Evolutionary conservation across 2,329 filamentous ascomycete genomes (phyloP).

Genomic region (Nectriaceae sp.): DNA sequence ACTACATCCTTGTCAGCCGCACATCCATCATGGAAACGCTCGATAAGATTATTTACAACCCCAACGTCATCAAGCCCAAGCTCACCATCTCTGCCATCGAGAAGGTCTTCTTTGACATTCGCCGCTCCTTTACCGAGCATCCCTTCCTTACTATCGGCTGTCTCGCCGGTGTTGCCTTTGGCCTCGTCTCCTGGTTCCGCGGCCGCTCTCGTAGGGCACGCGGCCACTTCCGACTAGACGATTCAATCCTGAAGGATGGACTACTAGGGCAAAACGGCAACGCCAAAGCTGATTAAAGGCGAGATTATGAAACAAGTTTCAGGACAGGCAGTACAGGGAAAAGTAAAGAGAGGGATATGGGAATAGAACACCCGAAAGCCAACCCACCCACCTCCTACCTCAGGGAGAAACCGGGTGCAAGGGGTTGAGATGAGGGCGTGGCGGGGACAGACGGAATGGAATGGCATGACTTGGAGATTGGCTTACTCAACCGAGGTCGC

Average conservation of each 20-base stretch:
- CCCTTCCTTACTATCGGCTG: slow-evolving; percentile 60
- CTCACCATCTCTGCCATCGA: slow-evolving; percentile 73
- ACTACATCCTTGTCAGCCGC: slow-evolving; percentile 84
- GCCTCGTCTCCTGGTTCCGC: slow-evolving; percentile 54
- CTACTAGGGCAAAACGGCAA: slow-evolving; percentile 52
- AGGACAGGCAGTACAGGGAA: slow-evolving; percentile 2
- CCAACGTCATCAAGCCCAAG: slow-evolving; percentile 73
- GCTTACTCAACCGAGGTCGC: neutral
- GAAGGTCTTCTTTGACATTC: slow-evolving; percentile 70
- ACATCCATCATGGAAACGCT: slow-evolving; percentile 90
- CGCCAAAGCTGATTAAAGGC: slow-evolving; percentile 36
- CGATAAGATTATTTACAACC: slow-evolving; percentile 67
- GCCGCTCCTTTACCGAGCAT: slow-evolving; percentile 59
- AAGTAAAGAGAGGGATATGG: neutral
- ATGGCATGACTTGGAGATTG: neutral
- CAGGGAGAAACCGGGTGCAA: too few relatives aligned
- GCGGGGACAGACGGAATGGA: neutral
- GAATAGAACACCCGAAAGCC: neutral
- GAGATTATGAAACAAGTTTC: neutral
- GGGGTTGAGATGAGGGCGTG: too few relatives aligned
- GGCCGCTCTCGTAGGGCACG: slow-evolving; percentile 55
- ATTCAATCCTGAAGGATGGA: slow-evolving; percentile 63
- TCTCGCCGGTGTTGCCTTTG: slow-evolving; percentile 57
- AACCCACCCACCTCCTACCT: too few relatives aligned
- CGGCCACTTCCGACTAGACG: slow-evolving; percentile 64